phyloP scores from a whole-genome alignment of 2,329 filamentous ascomycete species.

The Colletotrichum chlorophyti region DNA sequence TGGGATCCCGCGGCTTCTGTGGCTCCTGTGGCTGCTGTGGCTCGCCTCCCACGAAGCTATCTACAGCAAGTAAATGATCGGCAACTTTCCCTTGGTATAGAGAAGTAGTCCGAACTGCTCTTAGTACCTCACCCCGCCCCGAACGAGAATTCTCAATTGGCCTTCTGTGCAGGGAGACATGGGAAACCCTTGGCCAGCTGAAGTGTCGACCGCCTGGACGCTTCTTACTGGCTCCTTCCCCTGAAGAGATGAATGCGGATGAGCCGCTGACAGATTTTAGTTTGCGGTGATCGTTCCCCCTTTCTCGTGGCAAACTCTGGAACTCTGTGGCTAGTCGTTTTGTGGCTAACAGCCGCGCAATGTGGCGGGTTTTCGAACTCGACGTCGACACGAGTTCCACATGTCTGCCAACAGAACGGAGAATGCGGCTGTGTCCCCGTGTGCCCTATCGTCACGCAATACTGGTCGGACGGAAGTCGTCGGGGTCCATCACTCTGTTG shows the following conservation, averaged over 20 bases:
- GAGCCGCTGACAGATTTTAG: not conserved
- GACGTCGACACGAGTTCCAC: not conserved
- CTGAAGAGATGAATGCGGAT: constrained; percentile 11
- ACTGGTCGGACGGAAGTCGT: too few species aligned
- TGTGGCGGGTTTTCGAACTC: not conserved
- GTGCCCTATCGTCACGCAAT: not conserved
- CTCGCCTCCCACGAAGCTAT: not conserved
- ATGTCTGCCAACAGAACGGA: not conserved
- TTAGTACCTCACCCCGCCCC: not conserved
- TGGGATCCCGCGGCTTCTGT: too few species aligned
- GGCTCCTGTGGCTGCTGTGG: too few species aligned
- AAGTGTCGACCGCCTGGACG: not conserved
- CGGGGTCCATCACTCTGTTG: not conserved
- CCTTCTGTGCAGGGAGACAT: not conserved
- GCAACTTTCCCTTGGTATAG: not conserved
- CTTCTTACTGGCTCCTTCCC: constrained; percentile 13
- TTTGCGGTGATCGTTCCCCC: constrained; percentile 11
- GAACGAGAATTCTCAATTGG: constrained; percentile 4
- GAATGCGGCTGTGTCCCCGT: not conserved
- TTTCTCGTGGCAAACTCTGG: constrained; percentile 7
- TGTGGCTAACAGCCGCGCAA: constrained; percentile 24
- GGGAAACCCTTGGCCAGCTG: constrained; percentile 22
- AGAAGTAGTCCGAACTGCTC: constrained; percentile 1
- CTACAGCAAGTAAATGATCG: constrained; percentile 17
- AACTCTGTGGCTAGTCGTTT: constrained; percentile 21